Conservation (phyloP, 768 basidiomycete species). For the Pisolithus sp. region DNA sequence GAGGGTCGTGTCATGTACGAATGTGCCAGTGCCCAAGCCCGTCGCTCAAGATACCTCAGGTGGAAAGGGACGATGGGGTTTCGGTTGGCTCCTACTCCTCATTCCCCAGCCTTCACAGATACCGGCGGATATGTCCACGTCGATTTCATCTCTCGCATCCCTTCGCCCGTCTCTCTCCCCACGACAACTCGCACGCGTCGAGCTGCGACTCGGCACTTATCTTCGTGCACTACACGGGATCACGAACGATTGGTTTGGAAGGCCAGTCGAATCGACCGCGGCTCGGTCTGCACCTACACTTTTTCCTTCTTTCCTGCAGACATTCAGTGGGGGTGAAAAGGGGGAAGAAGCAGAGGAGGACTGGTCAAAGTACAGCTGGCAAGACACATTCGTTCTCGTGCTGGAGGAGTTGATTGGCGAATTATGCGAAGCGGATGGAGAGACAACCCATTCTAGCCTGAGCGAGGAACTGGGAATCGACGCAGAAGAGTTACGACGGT, state of each 20-base stretch:
- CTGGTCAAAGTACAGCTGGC: slow-evolving; percentile 54
- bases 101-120: slow-evolving; percentile 30
- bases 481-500: slow-evolving; percentile 39
- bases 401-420: slow-evolving; percentile 52
- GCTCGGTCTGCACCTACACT: slow-evolving; percentile 28
- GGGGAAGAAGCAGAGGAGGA: slow-evolving; percentile 14
- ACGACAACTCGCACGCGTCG: slow-evolving; percentile 39
- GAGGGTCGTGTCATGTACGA: slow-evolving; percentile 37
- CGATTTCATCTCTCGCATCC: slow-evolving; percentile 27
- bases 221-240: slow-evolving; percentile 60
- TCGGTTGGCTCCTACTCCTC: slow-evolving; percentile 27
- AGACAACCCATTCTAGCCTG: slow-evolving; percentile 8
- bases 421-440: slow-evolving; percentile 26
- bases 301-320: slow-evolving; percentile 9
- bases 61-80: slow-evolving; percentile 14
- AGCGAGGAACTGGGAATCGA: slow-evolving; percentile 12
- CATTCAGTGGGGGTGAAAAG: slow-evolving; percentile 1
- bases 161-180: slow-evolving; percentile 30
- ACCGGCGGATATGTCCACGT: slow-evolving; percentile 15
- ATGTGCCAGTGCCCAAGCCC: slow-evolving; percentile 45
- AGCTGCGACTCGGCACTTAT: slow-evolving; percentile 55
- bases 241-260: slow-evolving; percentile 76
- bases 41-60: slow-evolving; percentile 41
- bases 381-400: slow-evolving; percentile 59
- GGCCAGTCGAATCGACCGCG: slow-evolving; percentile 29